phyloP scores from a whole-genome alignment of 345 rosid species.

The Aegle marmelos region DNA sequence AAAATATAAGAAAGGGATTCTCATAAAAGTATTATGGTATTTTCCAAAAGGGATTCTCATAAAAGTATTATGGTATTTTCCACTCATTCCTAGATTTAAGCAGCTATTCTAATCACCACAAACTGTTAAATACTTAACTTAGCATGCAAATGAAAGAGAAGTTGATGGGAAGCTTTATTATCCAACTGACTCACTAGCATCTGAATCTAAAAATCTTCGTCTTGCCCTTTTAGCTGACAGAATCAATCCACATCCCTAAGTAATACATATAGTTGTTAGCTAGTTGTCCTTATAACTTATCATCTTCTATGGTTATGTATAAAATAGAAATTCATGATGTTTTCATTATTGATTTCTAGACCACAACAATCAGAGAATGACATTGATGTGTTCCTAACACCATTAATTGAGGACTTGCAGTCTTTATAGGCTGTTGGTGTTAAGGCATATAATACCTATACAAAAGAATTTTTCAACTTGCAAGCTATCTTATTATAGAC shows the following conservation, averaged over 20 bases:
- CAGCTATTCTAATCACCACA: background rate
- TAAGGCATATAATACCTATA: background rate
- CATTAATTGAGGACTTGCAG: too few species aligned
- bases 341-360: too few species aligned
- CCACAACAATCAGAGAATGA: background rate
- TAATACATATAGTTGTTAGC: background rate
- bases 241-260: background rate
- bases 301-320: background rate
- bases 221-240: background rate
- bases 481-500: background rate
- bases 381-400: background rate
- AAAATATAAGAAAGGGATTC: too few species aligned
- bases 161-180: background rate
- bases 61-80: too few species aligned
- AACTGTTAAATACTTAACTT: background rate
- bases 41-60: rapidly evolving
- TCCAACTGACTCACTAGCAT: background rate
- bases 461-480: background rate
- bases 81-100: background rate
- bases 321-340: too few species aligned
- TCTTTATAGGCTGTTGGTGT: background rate
- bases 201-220: background rate
- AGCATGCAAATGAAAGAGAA: background rate
- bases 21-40: too few species aligned
- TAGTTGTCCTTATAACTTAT: background rate